These are phyloP conservation scores for Brassica nigra DNA, from an alignment of 345 rosid genomes.

Conservation along the genomic window DNA sequence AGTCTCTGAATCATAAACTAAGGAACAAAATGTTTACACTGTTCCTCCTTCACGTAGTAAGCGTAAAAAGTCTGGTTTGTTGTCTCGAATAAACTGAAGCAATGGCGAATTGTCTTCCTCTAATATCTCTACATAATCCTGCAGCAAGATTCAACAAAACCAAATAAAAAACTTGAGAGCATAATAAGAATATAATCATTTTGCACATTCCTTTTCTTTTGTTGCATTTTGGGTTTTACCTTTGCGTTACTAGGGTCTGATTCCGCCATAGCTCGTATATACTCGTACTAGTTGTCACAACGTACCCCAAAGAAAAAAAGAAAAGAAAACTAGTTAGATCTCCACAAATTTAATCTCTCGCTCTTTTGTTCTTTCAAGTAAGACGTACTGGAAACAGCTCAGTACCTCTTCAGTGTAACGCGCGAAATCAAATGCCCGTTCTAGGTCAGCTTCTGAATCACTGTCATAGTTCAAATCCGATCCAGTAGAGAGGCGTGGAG, in stretches of 20 bases:
- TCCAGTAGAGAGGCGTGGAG: too few species aligned
- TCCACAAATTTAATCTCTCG: not conserved
- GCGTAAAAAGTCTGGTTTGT: not conserved
- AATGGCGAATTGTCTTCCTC: not conserved
- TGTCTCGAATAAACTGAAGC: not conserved
- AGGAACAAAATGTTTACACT: not conserved
- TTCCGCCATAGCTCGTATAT: not conserved
- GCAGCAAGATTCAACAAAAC: not conserved
- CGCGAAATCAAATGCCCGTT: not conserved
- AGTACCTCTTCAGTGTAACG: not conserved
- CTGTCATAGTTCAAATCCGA: too few species aligned
- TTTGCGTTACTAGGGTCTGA: not conserved
- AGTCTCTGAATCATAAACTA: not conserved
- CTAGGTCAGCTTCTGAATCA: too few species aligned
- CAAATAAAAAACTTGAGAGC: not conserved
- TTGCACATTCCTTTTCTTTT: not conserved
- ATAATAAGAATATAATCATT: not conserved
- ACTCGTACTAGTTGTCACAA: not conserved
- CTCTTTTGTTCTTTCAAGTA: not conserved
- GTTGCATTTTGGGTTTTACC: conserved; percentile 31
- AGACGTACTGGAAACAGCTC: not conserved
- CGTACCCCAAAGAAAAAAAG: not conserved
- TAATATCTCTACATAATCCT: not conserved
- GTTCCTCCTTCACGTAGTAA: not conserved
- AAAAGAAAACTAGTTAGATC: not conserved